Evolutionary conservation across 2,329 filamentous ascomycete species (phyloP).

Genomic region (Dothideomycetidae sp.): DNA sequence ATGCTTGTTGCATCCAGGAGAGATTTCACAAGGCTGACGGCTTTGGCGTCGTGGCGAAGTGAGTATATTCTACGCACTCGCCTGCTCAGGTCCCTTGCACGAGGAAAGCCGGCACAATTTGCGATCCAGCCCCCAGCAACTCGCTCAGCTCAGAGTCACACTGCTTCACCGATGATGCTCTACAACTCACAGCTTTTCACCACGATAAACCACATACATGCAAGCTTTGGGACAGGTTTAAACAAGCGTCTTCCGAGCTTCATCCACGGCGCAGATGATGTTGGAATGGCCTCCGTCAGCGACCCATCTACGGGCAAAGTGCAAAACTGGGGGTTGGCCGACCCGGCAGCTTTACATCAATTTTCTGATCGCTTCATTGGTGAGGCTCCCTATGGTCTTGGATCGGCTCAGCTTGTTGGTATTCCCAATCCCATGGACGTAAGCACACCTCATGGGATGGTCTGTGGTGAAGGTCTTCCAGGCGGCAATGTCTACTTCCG

Average conservation of each 20-base stretch:
- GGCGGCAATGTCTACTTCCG: constrained; percentile 71
- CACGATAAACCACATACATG: constrained; percentile 66
- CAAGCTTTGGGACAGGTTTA: constrained; percentile 51
- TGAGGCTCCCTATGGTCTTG: constrained; percentile 61
- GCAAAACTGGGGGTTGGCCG: constrained; percentile 68
- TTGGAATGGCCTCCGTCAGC: constrained; percentile 64
- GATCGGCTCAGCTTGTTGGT: constrained; percentile 59
- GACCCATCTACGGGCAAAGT: constrained; percentile 64
- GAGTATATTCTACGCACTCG: constrained; percentile 85
- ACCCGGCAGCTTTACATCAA: constrained; percentile 60
- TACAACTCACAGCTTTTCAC: constrained; percentile 76
- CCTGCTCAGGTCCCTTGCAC: constrained; percentile 63
- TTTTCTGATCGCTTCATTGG: constrained; percentile 64
- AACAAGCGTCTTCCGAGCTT: constrained; percentile 62
- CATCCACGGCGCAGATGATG: constrained; percentile 68
- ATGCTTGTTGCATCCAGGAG: constrained; percentile 56
- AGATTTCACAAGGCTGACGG: constrained; percentile 67
- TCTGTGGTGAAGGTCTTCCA: constrained; percentile 75
- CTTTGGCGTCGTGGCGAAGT: constrained; percentile 83
- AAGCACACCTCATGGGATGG: constrained; percentile 68
- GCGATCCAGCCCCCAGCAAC: constrained; percentile 38
- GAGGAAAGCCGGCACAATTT: constrained; percentile 59
- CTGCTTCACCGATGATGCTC: constrained; percentile 59
- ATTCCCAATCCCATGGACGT: constrained; percentile 81
- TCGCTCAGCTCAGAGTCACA: constrained; percentile 44